Evolutionary conservation across 148 eudicot genomes (phyloP), one percentile per base, ranked within the genome.

Genomic region (Cornus suecica): DNA sequence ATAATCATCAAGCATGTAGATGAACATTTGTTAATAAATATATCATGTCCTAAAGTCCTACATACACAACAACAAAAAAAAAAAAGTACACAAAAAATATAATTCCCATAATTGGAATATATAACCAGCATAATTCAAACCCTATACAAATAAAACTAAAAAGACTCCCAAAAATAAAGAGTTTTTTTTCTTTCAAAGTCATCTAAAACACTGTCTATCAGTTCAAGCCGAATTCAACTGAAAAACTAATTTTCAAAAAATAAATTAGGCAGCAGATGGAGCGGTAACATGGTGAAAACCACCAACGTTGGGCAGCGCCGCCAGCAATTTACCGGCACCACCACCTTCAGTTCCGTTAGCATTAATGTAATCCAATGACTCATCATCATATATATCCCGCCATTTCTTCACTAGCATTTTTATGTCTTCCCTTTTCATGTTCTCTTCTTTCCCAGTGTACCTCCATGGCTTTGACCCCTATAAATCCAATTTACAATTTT

Each of bases 391-490:
- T 29, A 86, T 65, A 37, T 86, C 89, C 25, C 78, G 70, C 89
- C 89, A 86, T 15, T 74, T 86, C 65, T 79, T 81, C 25, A 83
- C 86, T 6, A 86, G 34, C 83, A 86, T 71, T 65, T 83, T 81
- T 5, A 86, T 79, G 74, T 86, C 89, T 25, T 86, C 77, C 34
- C 89, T 84, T 2, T 76, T 83, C 89, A 83, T 86, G 83, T 86
- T 76, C 78, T 79, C 83, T 71, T 81, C 86, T 68, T 86, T 66
- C 14, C 84, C 84, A 0, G 78, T 76, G 65, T 79, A 83, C 76
- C 82, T 86, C 89, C 89, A 86, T 0, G 89, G 89, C 64, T 86
- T 86, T 0, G 86, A 78, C 2, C 86, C 86, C 89, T 83, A 32
- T 18, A 22, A 20, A 25, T 63, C 70, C 42, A 65, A 28, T 66